Evolutionary conservation across 1,284 basidiomycete genomes (phyloP), one percentile per base, ranked within the genome.

Genomic region (Crucibulum parvulum): DNA sequence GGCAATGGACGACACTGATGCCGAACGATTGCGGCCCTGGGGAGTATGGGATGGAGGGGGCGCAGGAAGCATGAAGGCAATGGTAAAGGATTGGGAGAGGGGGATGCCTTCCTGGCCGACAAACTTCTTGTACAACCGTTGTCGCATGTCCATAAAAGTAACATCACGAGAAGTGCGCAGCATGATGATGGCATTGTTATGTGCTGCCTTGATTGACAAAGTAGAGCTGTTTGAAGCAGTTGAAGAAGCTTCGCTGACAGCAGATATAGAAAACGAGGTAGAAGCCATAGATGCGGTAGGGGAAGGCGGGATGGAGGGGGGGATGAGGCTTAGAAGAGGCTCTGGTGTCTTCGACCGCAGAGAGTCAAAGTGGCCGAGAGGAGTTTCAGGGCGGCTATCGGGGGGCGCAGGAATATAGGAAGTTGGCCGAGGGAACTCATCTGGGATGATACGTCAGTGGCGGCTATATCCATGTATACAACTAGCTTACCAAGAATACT

Each of bases 131-230:
- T 83, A 81, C 31, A 92, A 73, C 54, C 82, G 83, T 47, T 74
- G 72, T 55, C 87, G 86, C 13, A 91, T 62, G 46, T 87, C 85
- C 10, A 68, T 66, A 58, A 88, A 81, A 4, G 81, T 54, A 53
- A 78, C 77, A 36, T 76, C 71, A 58, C 78, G 78, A 7, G 82
- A 72, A 7, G 82, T 74, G 58, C 88, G 87, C 51, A 92, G 79
- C 53, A 88, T 72, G 62, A 92, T 80, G 61, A 89, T 86, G 43
- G 80, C 78, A 60, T 85, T 81, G 65, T 85, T 81, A 60, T 84
- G 82, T 46, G 82, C 81, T 13, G 84, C 90, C 74, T 92, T 92
- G 76, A 92, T 81, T 6, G 83, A 79, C 57, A 92, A 67, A n/a
- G 72, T 66, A 15, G 67, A 68, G 36, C 66, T 57, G 53, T 11